These are phyloP conservation scores for Rhypophila decipiens DNA, from an alignment of 495 filamentous ascomycete species.

Conservation along the genomic window DNA sequence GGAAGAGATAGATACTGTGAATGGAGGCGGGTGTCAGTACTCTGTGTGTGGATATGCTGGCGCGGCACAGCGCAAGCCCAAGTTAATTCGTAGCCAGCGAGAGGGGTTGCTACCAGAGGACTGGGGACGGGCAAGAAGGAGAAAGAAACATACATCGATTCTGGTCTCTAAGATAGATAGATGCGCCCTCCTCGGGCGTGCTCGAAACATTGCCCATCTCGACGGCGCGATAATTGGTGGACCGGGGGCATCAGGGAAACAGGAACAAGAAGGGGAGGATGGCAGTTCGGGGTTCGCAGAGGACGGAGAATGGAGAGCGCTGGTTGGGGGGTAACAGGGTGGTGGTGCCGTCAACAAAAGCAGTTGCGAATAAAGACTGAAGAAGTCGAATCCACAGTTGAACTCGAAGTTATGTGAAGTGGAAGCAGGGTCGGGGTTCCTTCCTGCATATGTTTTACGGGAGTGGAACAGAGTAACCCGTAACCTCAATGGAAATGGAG, in stretches of 20 bases:
- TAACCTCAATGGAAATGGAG: no score
- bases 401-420: no score
- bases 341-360: no score
- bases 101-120: not conserved
- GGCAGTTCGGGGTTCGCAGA: not conserved
- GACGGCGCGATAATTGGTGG: slow-evolving; percentile 21
- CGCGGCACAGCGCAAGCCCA: not conserved
- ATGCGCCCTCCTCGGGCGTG: slow-evolving; percentile 77
- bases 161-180: slow-evolving; percentile 84
- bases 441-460: no score
- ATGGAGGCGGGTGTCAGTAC: not conserved
- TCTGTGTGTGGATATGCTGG: slow-evolving; percentile 10
- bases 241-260: slow-evolving; percentile 8
- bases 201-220: slow-evolving; percentile 91
- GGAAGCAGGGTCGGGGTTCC: no score
- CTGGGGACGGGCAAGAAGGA: slow-evolving; percentile 4
- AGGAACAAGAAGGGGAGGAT: not conserved
- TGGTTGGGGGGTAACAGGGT: not conserved
- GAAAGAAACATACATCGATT: slow-evolving; percentile 58
- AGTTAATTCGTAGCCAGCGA: not conserved
- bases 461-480: no score
- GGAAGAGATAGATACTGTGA: slow-evolving; percentile 70
- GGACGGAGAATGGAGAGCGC: not conserved
- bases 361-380: no score
- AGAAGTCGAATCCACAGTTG: not conserved